Evolutionary conservation across 306 rosid species (phyloP), one percentile per base, ranked within the genome.

Genomic region (Malus orientalis): DNA sequence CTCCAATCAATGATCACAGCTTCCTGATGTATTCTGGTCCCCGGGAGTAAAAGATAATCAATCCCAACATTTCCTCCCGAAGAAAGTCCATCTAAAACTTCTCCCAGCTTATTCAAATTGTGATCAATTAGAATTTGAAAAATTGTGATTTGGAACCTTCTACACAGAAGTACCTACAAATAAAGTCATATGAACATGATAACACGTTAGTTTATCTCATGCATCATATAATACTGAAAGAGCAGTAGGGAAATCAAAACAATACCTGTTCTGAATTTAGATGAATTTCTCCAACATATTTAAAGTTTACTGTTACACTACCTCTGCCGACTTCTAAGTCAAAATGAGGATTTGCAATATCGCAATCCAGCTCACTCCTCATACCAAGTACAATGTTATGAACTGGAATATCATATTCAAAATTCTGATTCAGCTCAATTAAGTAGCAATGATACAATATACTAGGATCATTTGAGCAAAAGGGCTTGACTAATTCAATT

Each of bases 21-120:
- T 66, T 65, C 69, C 61, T 47, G 67, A 60, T 73, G 65, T 23
- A 22, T 27, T 9, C 53, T 69, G 33, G 69, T 71, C 71, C 88
- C 80, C 4, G 98, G 98, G 58, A 94, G 92, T 83, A 94, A 76
- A 79, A 92, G 97, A 84, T 84, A 91, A 79, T 94, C 96, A 49
- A 87, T 74, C 83, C 71, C 85, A 53, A 70, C 60, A 81, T 75
- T 79, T 78, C 81, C 95, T 80, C 80, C 78, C 45, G 49, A 71
- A 72, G 11, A 67, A 45, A 32, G 62, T 61, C 77, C 82, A 29
- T 74, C 81, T 11, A 83, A 49, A 71, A 40, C 75, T 32, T 74
- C 69, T 49, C 25, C 71, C 88, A 83, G 53, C 57, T 81, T 85
- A 29, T 70, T 27, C 70, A 55, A 74, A 32, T 83, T 75, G 63